Conservation (phyloP, 768 basidiomycete genomes). For the Symmetrospora coprosmae region DNA sequence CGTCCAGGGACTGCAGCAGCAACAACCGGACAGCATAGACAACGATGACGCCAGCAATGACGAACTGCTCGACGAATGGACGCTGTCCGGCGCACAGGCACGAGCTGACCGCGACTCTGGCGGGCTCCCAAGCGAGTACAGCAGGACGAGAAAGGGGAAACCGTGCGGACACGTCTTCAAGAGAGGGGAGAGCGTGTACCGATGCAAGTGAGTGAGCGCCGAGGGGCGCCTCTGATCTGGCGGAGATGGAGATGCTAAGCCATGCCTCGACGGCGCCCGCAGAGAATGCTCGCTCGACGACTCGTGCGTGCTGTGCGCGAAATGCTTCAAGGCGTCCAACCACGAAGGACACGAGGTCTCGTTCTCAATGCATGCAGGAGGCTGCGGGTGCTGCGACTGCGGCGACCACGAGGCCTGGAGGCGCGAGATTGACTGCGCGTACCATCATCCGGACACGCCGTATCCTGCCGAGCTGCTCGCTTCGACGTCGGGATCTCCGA, state of each 20-base stretch:
- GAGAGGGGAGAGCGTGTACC: conserved; percentile 80
- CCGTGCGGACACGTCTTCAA: conserved; percentile 74
- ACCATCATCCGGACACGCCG: conserved; percentile 48
- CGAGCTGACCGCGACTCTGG: background rate
- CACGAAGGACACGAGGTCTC: conserved; percentile 78
- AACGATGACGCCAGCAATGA: conserved; percentile 1
- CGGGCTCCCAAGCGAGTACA: background rate
- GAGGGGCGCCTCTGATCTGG: background rate
- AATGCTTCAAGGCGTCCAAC: conserved; percentile 76
- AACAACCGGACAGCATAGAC: too few relatives aligned
- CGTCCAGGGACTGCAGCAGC: too few relatives aligned
- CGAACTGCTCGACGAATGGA: background rate
- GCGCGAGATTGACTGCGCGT: conserved; percentile 51
- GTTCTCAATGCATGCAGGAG: conserved; percentile 66
- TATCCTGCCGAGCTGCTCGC: background rate
- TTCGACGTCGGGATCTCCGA: background rate
- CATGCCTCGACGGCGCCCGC: background rate
- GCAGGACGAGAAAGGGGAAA: conserved; percentile 41
- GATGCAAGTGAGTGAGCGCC: conserved; percentile 62
- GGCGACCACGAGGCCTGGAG: conserved; percentile 84
- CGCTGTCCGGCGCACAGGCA: background rate
- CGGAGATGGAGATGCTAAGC: background rate
- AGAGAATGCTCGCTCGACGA: conserved; percentile 86
- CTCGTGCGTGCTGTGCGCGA: conserved; percentile 74
- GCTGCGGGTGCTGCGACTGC: conserved; percentile 74